Base-by-base conservation (phyloP, 1,139 yeast genomes). In the Kazachstania sp. region DNA sequence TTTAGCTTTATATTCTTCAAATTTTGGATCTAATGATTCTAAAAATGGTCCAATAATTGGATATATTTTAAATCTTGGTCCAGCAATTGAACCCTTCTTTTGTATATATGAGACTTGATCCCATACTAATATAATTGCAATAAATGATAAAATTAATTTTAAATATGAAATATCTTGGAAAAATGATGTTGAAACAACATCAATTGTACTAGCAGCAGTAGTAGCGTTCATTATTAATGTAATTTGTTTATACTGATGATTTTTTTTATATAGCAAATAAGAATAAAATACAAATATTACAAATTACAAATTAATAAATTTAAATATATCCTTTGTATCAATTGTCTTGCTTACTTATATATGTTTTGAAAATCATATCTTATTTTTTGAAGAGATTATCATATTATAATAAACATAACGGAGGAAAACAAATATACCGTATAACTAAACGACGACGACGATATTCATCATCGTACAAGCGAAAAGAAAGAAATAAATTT, bases 21-120 rank as follows among this genome's bases (percentile, higher is more conserved):
- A 92, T 67, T 90, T 90, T 31, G 98, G 98, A 70, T 92, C 92
- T 63, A 92, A 72, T n/a, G 95, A 83, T 65, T 92, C 97, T 66
- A 92, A 73, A 60, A 92, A 92, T 3, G 98, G 97, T 4, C 98
- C 98, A 57, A 92, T 90, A 47, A 92, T 73, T 1, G 98, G 98
- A 88, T 95, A 90, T 46, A 88, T 58, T 67, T 92, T 92, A 66
- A 75, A 78, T 41, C 71, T 67, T 20, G 97, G 98, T 26, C 98
- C 98, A 12, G 88, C 96, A 65, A 90, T 87, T 40, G 77, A 65
- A 39, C 97, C 97, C 69, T 92, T 92, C 54, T 80, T 79, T 47
- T 77, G 58, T 61, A 87, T 80, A 64, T 92, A 92, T 56, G 76
- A 68, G 34, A 88, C 70, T 69, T 90, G 97, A 67, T 90, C 97